These are phyloP conservation scores for Verticillium nonalfalfae DNA, from an alignment of 2,329 filamentous ascomycete species.

Conservation along the genomic window DNA sequence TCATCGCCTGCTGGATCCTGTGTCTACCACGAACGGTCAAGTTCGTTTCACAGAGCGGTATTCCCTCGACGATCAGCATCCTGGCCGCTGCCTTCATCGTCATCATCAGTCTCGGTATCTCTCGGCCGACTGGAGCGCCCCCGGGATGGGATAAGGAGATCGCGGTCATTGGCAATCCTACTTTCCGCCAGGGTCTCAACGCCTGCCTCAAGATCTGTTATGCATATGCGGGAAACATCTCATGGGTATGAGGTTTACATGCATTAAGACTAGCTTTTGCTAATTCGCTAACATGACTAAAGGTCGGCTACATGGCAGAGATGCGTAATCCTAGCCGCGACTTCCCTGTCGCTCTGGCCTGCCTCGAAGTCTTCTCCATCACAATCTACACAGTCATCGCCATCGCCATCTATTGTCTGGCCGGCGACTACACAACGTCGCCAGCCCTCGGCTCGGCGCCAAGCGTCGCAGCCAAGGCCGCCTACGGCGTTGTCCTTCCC, in stretches of 20 bases:
- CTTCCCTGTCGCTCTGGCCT: slow-evolving; percentile 21
- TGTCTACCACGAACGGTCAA: slow-evolving; percentile 63
- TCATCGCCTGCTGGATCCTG: slow-evolving; percentile 54
- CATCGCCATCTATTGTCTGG: slow-evolving; percentile 22
- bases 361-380: slow-evolving; percentile 24
- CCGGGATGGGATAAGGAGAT: slow-evolving; percentile 20
- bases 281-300: slow-evolving; percentile 6
- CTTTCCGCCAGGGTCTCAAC: slow-evolving; percentile 23
- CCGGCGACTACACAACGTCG: slow-evolving; percentile 23
- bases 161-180: slow-evolving; percentile 7
- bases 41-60: slow-evolving; percentile 21
- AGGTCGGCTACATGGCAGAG: slow-evolving; percentile 26
- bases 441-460: slow-evolving; percentile 26
- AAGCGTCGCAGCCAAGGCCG: slow-evolving; percentile 20
- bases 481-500: slow-evolving; percentile 23
- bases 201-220: slow-evolving; percentile 27
- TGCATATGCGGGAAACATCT: slow-evolving; percentile 29
- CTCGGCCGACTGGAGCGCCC: slow-evolving; percentile 19
- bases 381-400: slow-evolving; percentile 24
- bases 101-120: slow-evolving; percentile 26
- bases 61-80: slow-evolving; percentile 25
- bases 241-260: slow-evolving; percentile 61
- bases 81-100: slow-evolving; percentile 26
- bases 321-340: slow-evolving; percentile 24
- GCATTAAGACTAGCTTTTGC: neutral